Evolutionary conservation across 1,139 yeast genomes (phyloP).

Genomic region (Geotrichum klebahnii): DNA sequence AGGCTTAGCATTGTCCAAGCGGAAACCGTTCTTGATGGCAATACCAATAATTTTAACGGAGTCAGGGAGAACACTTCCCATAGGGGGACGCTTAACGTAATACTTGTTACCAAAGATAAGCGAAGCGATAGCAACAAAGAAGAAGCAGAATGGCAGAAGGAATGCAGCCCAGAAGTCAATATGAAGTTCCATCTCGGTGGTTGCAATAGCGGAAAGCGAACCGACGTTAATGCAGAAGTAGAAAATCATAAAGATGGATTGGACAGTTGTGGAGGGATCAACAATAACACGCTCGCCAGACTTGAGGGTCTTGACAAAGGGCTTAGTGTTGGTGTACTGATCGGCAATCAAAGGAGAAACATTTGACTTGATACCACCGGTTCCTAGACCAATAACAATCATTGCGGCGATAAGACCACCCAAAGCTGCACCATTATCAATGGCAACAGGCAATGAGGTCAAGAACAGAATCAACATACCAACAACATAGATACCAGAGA

Average conservation of each 20-base stretch:
- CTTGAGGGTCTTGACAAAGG: constrained; percentile 55
- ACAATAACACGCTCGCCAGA: constrained; percentile 65
- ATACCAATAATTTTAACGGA: constrained; percentile 50
- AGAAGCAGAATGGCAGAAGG: constrained; percentile 59
- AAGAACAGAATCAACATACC: constrained; percentile 63
- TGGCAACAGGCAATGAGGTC: constrained; percentile 65
- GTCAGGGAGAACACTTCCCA: constrained; percentile 58
- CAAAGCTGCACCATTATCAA: constrained; percentile 43
- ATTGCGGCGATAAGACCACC: constrained; percentile 57
- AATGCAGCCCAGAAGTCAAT: constrained; percentile 78
- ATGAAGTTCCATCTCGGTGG: constrained; percentile 65
- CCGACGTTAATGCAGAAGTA: constrained; percentile 81
- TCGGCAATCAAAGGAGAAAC: constrained; percentile 77
- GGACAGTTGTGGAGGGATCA: constrained; percentile 67
- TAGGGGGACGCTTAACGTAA: constrained; percentile 59
- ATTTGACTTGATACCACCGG: constrained; percentile 80
- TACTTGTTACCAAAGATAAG: constrained; percentile 53
- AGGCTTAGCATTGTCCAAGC: constrained; percentile 55
- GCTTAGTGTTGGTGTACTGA: constrained; percentile 57
- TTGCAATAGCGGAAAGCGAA: constrained; percentile 70
- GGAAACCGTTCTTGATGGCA: constrained; percentile 49
- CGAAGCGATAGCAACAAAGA: constrained; percentile 57
- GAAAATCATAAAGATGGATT: constrained; percentile 70
- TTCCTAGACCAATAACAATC: constrained; percentile 67
- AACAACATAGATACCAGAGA: constrained; percentile 55